These are phyloP conservation scores for Pichia rugopelliculosa DNA, from an alignment of 805 yeast genomes.

Conservation along the genomic window DNA sequence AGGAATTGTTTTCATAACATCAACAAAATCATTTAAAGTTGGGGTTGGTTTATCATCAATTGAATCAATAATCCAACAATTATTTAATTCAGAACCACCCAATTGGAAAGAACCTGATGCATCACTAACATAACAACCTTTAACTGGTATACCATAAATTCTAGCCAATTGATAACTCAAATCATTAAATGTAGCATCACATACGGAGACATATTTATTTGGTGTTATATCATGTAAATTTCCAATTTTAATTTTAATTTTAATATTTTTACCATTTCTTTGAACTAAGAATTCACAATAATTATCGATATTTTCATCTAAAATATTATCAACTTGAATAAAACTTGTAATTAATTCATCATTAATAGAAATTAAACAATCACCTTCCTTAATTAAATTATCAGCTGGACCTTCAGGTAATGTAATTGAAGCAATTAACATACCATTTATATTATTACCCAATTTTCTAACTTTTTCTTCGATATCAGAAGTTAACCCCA, in stretches of 20 bases:
- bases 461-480: conserved; percentile 56
- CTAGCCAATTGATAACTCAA: conserved; percentile 87
- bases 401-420: conserved; percentile 84
- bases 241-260: conserved; percentile 49
- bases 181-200: conserved; percentile 82
- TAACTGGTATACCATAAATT: conserved; percentile 72
- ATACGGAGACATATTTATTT: conserved; percentile 67
- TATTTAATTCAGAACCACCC: conserved; percentile 42
- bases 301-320: conserved; percentile 64
- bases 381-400: conserved; percentile 72
- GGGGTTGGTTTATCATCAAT: conserved; percentile 69
- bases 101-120: conserved; percentile 72
- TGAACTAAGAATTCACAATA: conserved; percentile 51
- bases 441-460: conserved; percentile 66
- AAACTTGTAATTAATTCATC: conserved; percentile 60
- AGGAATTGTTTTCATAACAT: conserved; percentile 71
- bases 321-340: conserved; percentile 72
- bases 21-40: conserved; percentile 67
- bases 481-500: conserved; percentile 71
- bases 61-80: conserved; percentile 77
- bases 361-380: conserved; percentile 68
- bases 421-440: conserved; percentile 74
- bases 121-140: conserved; percentile 73
- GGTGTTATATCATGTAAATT: conserved; percentile 83
- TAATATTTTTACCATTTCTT: conserved; percentile 62